Percentiles rank a stretch among this genome's conserved stretches.
These are phyloP conservation scores for Penstemon newberryi DNA, from an alignment of 257 asterid genomes.

Conservation along the genomic window DNA sequence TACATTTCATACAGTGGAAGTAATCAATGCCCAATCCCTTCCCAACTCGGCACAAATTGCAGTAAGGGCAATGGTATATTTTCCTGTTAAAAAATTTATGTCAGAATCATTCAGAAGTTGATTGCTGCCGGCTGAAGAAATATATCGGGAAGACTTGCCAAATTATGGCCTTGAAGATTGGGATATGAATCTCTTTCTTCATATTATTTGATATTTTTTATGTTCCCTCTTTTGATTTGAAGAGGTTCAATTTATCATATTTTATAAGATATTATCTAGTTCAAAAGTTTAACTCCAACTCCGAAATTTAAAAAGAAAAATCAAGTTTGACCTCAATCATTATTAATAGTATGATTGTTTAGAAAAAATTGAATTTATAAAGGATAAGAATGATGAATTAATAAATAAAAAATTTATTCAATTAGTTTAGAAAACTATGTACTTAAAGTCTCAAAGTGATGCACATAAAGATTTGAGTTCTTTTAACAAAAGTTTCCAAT, in stretches of 20 bases:
- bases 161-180: neutral
- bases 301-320: neutral
- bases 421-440: neutral
- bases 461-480: no score
- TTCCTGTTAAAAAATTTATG: slow-evolving; percentile 50
- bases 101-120: slow-evolving; percentile 37
- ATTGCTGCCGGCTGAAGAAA: neutral
- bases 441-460: neutral
- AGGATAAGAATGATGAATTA: neutral
- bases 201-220: no score
- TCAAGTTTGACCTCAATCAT: neutral
- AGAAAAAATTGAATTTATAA: neutral
- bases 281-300: neutral
- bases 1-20: slow-evolving; percentile 95
- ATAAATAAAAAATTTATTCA: neutral
- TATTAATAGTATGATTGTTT: neutral
- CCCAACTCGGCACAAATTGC: slow-evolving; percentile 90
- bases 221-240: no score
- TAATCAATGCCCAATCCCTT: slow-evolving; percentile 79
- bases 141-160: slow-evolving; percentile 6
- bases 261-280: no score
- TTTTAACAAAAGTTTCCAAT: no score
- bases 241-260: no score
- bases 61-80: slow-evolving; percentile 91
- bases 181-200: no score